Evolutionary conservation across 2,329 filamentous ascomycete species (phyloP), one percentile per base, ranked within the genome.

Genomic region (Aspergillus tubingensis): DNA sequence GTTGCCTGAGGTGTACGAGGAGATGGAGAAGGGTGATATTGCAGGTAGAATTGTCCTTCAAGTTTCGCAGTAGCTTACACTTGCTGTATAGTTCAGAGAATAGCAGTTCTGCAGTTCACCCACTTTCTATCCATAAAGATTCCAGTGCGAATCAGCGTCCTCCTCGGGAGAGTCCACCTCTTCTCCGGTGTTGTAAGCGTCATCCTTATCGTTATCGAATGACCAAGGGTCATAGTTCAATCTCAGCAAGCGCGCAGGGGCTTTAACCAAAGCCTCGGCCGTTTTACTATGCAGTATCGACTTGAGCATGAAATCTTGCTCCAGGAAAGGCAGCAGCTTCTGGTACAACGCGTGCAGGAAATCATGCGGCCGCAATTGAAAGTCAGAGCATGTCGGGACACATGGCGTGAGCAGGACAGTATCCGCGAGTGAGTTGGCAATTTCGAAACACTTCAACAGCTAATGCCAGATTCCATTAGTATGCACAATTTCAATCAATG

Each of bases 11-110:
- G 74, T 80, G 19, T 81, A 81, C 69, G 73, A 78, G 52, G 76
- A 80, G 64, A 72, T 81, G 62, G 77, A 81, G 66, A 78, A 73
- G 60, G 79, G 78, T 0, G 76, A 80, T 62, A 74, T 81, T 57
- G 67, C 74, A 21, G 79, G 78, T 6, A 68, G 78, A 10, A 70
- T 81, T 17, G 80, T 81, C 44, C 70, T 81, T 54, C 72, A 78
- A 62, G 66, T 80, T 54, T 68, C 72, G 6, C 69, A 76, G 19
- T 69, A 55, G 54, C 11, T 10, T 2, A 17, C 17, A 10, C 47
- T 25, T 17, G 8, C 39, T 17, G 8, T 4, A 30, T 30, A 11
- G 23, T 25, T 13, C 8, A 25, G 27, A 48, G 23, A 13, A 39
- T 58, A 58, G 41, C 15, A 15, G 11, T 51, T 19, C 6, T 48